Base-by-base conservation (phyloP, 805 yeast genomes). In the Kluyveromyces wickerhamii region DNA sequence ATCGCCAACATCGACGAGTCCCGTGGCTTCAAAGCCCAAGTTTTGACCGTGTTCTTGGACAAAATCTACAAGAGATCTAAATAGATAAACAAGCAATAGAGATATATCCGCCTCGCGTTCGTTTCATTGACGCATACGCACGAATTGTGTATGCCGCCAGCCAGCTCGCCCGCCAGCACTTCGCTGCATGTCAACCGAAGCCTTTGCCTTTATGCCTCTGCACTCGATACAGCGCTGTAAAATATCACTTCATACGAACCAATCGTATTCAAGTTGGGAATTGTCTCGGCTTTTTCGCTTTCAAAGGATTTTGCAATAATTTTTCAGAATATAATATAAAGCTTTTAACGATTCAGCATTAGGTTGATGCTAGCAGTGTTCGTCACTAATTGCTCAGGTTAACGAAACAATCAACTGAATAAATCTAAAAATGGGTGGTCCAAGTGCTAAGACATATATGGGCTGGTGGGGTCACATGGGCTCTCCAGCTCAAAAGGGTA, bases 391-490 rank as follows among this genome's bases (percentile, higher is more conserved):
- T n/a, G n/a, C n/a, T n/a, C n/a, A n/a, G n/a, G n/a, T n/a, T n/a
- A n/a, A n/a, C n/a, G n/a, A n/a, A n/a, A n/a, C n/a, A n/a, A n/a
- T 24, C 11, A 27, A 22, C 31, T 16, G 28, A 31, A 34, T 37
- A 37, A 48, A 45, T 27, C 29, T 30, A 37, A 57, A 44, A 54
- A 79, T 79, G 86, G 82, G 74, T 59, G 84, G 80, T 57, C 80
- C 80, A 60, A 74, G 74, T 51, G 78, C 79, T 52, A 75, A 72
- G 51, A 59, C 86, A 56, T 87, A 81, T 58, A 79, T 84, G 89
- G 96, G 96, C 52, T 87, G 96, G 96, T 87, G 96, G 96, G 96
- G 96, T 59, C 63, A 71, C 68, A 65, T 87, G 59, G 95, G 94
- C 42, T 72, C 83, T 63, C 88, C 92, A 60, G 74, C 73, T 51